Base-by-base conservation (phyloP, 192 early-diverging fungal genomes). In the Rhizophagus sp. region DNA sequence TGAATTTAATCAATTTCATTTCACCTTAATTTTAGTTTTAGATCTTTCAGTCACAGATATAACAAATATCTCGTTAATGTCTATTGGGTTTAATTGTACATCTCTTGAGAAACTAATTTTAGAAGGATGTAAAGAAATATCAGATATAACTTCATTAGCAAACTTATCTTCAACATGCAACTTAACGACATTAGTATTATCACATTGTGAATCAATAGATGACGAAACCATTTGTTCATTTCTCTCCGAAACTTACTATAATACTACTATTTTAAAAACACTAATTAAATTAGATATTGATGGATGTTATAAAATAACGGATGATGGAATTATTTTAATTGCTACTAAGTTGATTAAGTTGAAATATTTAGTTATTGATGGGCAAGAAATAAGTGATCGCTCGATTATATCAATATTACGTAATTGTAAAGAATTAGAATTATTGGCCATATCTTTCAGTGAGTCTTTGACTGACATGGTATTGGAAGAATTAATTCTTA, bases 371-470 rank as follows among this genome's bases (percentile, higher is more conserved):
- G 73, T 22, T 15, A 63, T 75, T n/a, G 73, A 75, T 62, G 73
- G 73, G 9, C 50, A 75, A 75, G 73, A 49, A 62, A 75, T 75
- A n/a, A 34, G n/a, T 39, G 57, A 75, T 62, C 0, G 2, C 19
- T 36, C 73, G 7, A 5, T 75, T 11, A n/a, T 62, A n/a, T 17
- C 19, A n/a, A 22, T 75, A 33, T 39, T 75, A 57, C 19, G 22
- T 17, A 57, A 75, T 62, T 75, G 73, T 34, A 39, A 24, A 36
- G 27, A 62, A 22, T 63, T 75, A 47, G 44, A 19, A 39, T 75
- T 75, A 62, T 75, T 75, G 10, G 61, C 73, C 15, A 62, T 75
- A 33, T 75, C 73, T 30, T 75, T 75, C 63, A 62, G 73, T 62
- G 73, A 75, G 1, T 24, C 8, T 19, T 75, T 75, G 17, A 63